Percentiles rank a stretch among this genome's conserved stretches.
These are phyloP conservation scores for Coffea canephora DNA, from an alignment of 257 asterid genomes.

Conservation along the genomic window DNA sequence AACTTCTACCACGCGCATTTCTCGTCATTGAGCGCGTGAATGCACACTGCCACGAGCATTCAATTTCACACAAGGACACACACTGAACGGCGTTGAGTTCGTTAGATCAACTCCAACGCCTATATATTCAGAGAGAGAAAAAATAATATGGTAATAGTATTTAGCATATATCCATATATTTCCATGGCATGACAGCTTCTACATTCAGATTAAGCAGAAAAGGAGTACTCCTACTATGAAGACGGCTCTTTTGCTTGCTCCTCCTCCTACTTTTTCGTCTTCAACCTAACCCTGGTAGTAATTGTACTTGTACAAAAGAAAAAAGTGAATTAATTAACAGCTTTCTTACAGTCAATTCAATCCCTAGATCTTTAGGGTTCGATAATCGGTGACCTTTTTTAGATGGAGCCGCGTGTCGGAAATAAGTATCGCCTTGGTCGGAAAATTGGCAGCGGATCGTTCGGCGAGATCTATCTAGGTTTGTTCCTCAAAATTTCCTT, in stretches of 20 bases:
- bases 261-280: constrained; percentile 9
- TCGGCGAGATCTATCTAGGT: constrained; percentile 55
- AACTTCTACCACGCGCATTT: background rate
- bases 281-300: constrained; percentile 25
- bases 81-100: constrained; percentile 19
- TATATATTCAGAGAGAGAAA: background rate
- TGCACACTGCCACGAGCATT: background rate
- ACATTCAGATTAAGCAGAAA: background rate
- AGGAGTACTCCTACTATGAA: background rate
- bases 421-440: constrained; percentile 44
- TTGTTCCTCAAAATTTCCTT: background rate
- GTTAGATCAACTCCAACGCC: constrained; percentile 1
- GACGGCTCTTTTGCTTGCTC: background rate
- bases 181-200: background rate
- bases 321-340: background rate
- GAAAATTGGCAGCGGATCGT: constrained; percentile 52
- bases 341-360: background rate
- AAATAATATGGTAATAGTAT: background rate
- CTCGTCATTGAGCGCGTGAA: constrained; percentile 6
- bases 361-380: constrained; percentile 23
- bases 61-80: background rate
- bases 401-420: constrained; percentile 48
- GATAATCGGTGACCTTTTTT: constrained; percentile 4
- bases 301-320: background rate
- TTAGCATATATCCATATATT: background rate